Evolutionary conservation across 2,329 filamentous ascomycete species (phyloP).

Genomic region (Beauveria brongniartii): DNA sequence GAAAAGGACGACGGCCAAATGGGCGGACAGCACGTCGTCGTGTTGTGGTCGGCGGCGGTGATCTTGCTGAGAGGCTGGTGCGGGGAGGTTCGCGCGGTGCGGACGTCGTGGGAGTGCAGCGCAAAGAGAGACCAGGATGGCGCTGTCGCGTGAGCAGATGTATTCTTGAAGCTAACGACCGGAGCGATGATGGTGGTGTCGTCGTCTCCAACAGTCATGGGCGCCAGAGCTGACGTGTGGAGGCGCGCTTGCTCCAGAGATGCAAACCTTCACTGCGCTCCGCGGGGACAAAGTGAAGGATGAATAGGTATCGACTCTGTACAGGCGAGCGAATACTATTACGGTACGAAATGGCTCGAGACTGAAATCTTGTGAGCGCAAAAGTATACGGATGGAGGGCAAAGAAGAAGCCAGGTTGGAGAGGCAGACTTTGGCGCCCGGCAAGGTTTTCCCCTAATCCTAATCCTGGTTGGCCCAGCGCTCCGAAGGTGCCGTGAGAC

Average conservation of each 20-base stretch:
- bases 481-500: slow-evolving; percentile 4
- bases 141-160: slow-evolving; percentile 7
- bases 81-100: background rate
- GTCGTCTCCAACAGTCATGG: background rate
- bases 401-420: background rate
- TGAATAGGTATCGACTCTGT: background rate
- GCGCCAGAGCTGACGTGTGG: slow-evolving; percentile 1
- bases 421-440: background rate
- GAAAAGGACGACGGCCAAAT: background rate
- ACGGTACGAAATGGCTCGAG: background rate
- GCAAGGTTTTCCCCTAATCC: background rate
- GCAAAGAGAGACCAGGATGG: slow-evolving; percentile 1
- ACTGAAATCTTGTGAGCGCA: background rate
- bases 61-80: background rate
- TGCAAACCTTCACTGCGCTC: background rate
- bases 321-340: too few relatives aligned
- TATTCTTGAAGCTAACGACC: background rate
- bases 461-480: too few relatives aligned
- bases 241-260: background rate
- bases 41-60: background rate
- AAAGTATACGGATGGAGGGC: background rate
- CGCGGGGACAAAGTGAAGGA: background rate
- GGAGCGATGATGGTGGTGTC: background rate
- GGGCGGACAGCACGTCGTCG: background rate
- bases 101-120: slow-evolving; percentile 3